Conservation (phyloP, 83 land plant genomes). For the Picea mariana region DNA sequence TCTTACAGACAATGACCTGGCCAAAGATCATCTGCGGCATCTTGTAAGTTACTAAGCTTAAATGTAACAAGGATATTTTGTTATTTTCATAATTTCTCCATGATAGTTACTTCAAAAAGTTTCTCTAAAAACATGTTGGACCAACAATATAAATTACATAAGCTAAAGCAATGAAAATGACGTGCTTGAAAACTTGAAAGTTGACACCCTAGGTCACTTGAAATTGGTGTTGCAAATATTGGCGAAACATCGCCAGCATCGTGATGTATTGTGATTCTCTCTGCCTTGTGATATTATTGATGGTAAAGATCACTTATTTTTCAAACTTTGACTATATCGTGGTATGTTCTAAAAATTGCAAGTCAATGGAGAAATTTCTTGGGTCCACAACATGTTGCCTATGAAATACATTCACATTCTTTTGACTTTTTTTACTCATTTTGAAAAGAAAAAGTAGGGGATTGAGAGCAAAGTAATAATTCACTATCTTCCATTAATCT, state of each 20-base stretch:
- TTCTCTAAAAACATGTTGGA: not conserved
- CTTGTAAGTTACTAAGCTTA: slow-evolving; percentile 45
- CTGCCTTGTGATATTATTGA: not conserved
- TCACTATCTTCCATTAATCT: too few species aligned
- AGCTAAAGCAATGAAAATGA: not conserved
- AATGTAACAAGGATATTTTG: slow-evolving; percentile 14
- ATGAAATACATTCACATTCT: too few species aligned
- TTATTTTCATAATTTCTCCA: not conserved
- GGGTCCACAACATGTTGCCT: too few species aligned
- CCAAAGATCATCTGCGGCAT: slow-evolving; percentile 85
- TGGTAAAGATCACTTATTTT: not conserved
- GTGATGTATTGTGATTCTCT: not conserved
- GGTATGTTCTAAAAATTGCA: too few species aligned
- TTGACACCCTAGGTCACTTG: not conserved
- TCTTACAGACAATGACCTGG: slow-evolving; percentile 83
- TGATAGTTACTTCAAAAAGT: not conserved
- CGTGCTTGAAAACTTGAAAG: not conserved
- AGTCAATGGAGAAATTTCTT: too few species aligned
- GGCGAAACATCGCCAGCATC: not conserved
- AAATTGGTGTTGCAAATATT: not conserved
- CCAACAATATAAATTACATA: not conserved
- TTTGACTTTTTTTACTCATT: too few species aligned
- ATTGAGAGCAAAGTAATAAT: too few species aligned
- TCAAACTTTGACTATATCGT: too few species aligned
- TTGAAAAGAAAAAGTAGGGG: too few species aligned